Base-by-base conservation (phyloP, 2,329 filamentous ascomycete species). In the Trichophyton simii region DNA sequence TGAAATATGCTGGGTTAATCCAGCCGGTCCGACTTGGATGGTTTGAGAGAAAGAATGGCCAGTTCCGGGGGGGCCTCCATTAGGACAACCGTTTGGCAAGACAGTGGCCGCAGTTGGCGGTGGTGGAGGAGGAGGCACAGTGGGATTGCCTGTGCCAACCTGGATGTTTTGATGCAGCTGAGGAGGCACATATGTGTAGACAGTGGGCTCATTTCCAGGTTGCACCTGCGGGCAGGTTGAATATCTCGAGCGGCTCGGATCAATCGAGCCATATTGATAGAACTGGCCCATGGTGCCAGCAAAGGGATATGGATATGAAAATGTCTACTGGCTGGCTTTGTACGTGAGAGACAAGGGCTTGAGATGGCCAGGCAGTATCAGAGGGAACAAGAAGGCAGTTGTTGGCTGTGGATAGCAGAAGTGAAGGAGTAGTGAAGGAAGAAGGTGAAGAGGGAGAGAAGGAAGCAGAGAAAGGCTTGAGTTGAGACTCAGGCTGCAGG, bases 191-290 rank as follows among this genome's bases (percentile, higher is more conserved):
- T 63, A 63, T 36, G 58, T 61, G 59, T 63, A 62, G 41, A 65
- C 36, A 13, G 58, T 62, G 3, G 63, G 63, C 54, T 65, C 62
- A 5, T 55, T 60, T 22, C 38, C 57, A n/a, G 42, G 5, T 3
- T 48, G 44, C 13, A 34, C 50, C 18, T 55, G 52, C 52, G 31
- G 52, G 13, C 28, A 55, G n/a, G 34, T 31, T 9, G 55, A 41
- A 58, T 58, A 58, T 48, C 54, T 58, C 22, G 22, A 25, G 34
- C 46, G 44, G 20, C 44, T 63, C 38, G 64, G 62, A n/a, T 65
- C 61, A 5, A 60, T 38, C 8, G 31, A 44, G 34, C 64, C 64
- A 60, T 65, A 65, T 46, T 64, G 63, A 62, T 64, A 65, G 22
- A 58, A 65, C 36, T 61, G 58, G 15, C 54, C 52, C 63, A 63